Base-by-base conservation (phyloP, 78 protist species). In the Dictyostelium brefeldianum region DNA sequence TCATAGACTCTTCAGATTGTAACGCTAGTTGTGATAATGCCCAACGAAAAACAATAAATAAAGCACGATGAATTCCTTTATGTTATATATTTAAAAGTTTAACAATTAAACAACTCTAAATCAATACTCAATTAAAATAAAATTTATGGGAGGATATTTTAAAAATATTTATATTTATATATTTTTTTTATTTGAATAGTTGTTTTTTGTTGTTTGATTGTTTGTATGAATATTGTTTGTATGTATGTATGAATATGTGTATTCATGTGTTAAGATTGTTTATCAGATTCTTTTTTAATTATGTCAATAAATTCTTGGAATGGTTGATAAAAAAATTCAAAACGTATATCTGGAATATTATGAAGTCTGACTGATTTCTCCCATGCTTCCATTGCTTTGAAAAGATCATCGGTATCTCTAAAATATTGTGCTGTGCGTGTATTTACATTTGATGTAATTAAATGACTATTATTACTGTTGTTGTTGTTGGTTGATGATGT, bases 281-380 rank as follows among this genome's bases (percentile, higher is more conserved):
- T 83, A 18, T 83, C 90, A 15, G 20, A 53, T 71, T 83, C 80
- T 77, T 70, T 83, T 53, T 83, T 83, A 36, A 83, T 51, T 17
- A 18, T 20, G 71, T 83, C 90, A 14, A 83, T 83, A 71, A 83
- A 83, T 25, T 67, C 81, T 4, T 12, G 51, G 79, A 59, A 83
- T 20, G 90, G 43, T 41, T 46, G 54, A 41, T 27, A 74, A 56
- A 83, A 83, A 54, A 71, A 71, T n/a, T 71, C 43, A 43, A 71
- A 43, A 25, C 43, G 78, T 20, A 71, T 15, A 71, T 46, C 78
- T 12, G 48, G 48, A 15, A 43, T 71, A 27, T 71, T 71, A 71
- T 46, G 36, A 15, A 36, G 54, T 59, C 20, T 43, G 10, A 15
- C 46, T 15, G 92, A 75, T 46, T 62, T 54, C 9, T 85, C 92